A percentile compares a stretch with the other conserved stretches of the same genome.
Conservation (phyloP, 495 filamentous ascomycete species). For the Penicillium steckii region DNA sequence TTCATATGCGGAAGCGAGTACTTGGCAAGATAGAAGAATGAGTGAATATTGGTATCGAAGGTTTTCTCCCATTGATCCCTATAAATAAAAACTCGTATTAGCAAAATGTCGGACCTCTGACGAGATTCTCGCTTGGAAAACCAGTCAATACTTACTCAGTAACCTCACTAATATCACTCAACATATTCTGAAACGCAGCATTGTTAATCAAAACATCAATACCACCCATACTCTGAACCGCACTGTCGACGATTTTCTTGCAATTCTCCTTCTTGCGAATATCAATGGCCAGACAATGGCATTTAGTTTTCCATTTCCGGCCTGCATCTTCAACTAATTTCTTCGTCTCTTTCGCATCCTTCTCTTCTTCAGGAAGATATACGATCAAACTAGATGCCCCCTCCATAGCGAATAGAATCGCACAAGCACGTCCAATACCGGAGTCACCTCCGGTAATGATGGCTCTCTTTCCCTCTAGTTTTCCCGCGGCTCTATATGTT, state of each 20-base stretch:
- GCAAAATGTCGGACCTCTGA: background rate
- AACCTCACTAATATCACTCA: slow-evolving; percentile 66
- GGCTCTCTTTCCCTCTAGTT: slow-evolving; percentile 71
- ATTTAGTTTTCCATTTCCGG: slow-evolving; percentile 36
- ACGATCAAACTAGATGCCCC: slow-evolving; percentile 73
- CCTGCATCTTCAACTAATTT: slow-evolving; percentile 64
- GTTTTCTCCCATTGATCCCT: slow-evolving; percentile 75
- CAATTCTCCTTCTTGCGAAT: slow-evolving; percentile 65
- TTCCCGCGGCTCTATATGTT: slow-evolving; percentile 74
- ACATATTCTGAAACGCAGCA: slow-evolving; percentile 73
- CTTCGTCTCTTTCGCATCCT: slow-evolving; percentile 79
- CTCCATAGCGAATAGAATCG: slow-evolving; percentile 80
- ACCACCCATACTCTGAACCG: slow-evolving; percentile 59
- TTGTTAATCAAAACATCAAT: slow-evolving; percentile 85
- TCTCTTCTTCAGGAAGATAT: slow-evolving; percentile 74
- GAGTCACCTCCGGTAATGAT: slow-evolving; percentile 84
- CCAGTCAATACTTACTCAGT: slow-evolving; percentile 57
- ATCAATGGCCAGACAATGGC: slow-evolving; percentile 62
- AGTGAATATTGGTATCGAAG: slow-evolving; percentile 75
- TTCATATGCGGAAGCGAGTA: slow-evolving; percentile 75
- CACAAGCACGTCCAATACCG: slow-evolving; percentile 79
- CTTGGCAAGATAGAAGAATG: slow-evolving; percentile 75
- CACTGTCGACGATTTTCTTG: slow-evolving; percentile 64
- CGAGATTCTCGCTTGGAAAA: background rate
- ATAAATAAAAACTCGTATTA: slow-evolving; percentile 3